Percentiles rank a stretch among this genome's conserved stretches.
These are phyloP conservation scores for Decorospora gaudefroyi DNA, from an alignment of 2,329 filamentous ascomycete genomes.

Conservation along the genomic window DNA sequence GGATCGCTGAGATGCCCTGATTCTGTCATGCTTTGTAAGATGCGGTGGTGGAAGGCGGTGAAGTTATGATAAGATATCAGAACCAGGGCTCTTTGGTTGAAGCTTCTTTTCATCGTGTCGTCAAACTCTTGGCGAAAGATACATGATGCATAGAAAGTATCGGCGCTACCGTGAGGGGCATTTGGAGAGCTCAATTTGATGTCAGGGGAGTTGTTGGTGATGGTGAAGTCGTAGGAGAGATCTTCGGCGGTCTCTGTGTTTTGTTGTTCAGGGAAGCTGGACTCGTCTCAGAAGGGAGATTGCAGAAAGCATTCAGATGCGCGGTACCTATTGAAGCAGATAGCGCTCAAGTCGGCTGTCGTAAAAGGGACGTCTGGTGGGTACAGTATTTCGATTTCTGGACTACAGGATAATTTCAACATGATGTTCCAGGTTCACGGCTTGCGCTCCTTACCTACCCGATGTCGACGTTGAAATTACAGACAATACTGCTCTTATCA, in stretches of 20 bases:
- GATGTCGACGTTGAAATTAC: constrained; percentile 53
- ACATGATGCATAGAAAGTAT: constrained; percentile 44
- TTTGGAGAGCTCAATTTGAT: constrained; percentile 54
- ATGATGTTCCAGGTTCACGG: background rate
- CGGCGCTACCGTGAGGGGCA: constrained; percentile 47
- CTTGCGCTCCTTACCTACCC: constrained; percentile 35
- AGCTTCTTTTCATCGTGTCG: constrained; percentile 49
- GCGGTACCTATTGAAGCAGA: constrained; percentile 50
- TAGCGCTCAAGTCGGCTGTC: constrained; percentile 47
- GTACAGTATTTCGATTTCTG: constrained; percentile 51
- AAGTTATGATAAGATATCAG: constrained; percentile 51
- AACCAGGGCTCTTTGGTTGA: constrained; percentile 50
- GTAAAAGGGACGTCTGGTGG: constrained; percentile 47
- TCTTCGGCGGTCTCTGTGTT: constrained; percentile 49
- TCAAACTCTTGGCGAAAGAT: constrained; percentile 52
- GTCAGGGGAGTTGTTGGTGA: constrained; percentile 58
- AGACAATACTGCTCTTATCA: constrained; percentile 44
- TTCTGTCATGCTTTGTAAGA: constrained; percentile 47
- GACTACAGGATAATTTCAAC: constrained; percentile 32
- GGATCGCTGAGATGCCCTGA: constrained; percentile 47
- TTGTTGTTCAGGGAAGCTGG: constrained; percentile 51
- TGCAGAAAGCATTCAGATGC: background rate
- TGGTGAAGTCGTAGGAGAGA: constrained; percentile 48
- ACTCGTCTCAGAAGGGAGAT: constrained; percentile 14
- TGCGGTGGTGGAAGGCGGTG: constrained; percentile 41